Conservation (phyloP, 2,329 filamentous ascomycete genomes). For the Colletotrichum sidae region DNA sequence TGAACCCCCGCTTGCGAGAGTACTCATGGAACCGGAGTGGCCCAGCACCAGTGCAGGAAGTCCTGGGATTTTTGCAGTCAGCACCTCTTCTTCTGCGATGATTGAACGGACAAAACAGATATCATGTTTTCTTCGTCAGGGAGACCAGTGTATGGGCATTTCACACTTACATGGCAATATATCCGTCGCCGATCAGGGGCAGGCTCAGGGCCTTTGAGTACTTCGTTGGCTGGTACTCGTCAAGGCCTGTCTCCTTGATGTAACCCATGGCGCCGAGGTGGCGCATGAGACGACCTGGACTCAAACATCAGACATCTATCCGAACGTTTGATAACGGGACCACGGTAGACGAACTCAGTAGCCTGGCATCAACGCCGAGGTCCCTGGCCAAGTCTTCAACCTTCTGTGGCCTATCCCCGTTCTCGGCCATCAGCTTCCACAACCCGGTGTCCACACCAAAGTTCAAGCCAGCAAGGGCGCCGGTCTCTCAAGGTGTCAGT, state of each 20-base stretch:
- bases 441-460: conserved; percentile 50
- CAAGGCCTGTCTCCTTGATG: conserved; percentile 47
- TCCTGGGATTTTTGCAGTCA: not conserved
- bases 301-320: not conserved
- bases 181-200: conserved; percentile 49
- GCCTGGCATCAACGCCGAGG: conserved; percentile 42
- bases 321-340: not conserved
- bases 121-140: not conserved
- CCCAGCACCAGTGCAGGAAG: conserved; percentile 35
- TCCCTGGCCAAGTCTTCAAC: conserved; percentile 45
- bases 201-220: conserved; percentile 50
- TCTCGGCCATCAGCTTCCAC: conserved; percentile 48
- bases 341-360: not conserved
- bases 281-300: conserved; percentile 46
- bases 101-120: not conserved
- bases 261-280: conserved; percentile 55
- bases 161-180: conserved; percentile 45
- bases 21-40: conserved; percentile 47
- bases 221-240: conserved; percentile 53
- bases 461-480: conserved; percentile 42
- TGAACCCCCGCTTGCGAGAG: conserved; percentile 38
- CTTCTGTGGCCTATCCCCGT: conserved; percentile 44
- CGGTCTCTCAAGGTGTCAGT: conserved; percentile 36
- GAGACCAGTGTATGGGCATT: not conserved
- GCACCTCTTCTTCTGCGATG: not conserved